These are phyloP conservation scores for Sergeia podlipaevii DNA, from an alignment of 208 protist genomes.

Conservation along the genomic window DNA sequence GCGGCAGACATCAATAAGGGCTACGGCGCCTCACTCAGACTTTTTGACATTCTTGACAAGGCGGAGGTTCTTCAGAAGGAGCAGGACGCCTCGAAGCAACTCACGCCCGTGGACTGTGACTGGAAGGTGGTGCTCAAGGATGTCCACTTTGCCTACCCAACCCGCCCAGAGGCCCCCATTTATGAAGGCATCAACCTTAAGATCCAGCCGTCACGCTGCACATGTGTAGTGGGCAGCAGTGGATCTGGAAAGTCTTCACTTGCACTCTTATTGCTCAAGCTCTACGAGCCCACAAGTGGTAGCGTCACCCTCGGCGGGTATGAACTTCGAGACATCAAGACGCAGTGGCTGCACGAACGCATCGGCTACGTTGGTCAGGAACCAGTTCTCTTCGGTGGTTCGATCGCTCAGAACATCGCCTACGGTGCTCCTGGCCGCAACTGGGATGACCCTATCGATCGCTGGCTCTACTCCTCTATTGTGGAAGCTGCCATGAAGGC, in stretches of 20 bases:
- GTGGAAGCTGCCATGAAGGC: conserved; percentile 62
- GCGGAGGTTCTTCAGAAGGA: conserved; percentile 36
- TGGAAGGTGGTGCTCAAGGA: conserved; percentile 64
- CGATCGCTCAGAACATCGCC: conserved; percentile 89
- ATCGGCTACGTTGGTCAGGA: conserved; percentile 89
- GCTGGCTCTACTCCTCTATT: conserved; percentile 63
- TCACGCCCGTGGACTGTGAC: conserved; percentile 36
- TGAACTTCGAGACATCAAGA: conserved; percentile 55
- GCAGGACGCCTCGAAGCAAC: conserved; percentile 27
- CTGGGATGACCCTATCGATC: conserved; percentile 75
- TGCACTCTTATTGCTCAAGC: conserved; percentile 77
- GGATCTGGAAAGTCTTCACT: conserved; percentile 83
- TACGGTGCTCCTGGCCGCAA: conserved; percentile 67
- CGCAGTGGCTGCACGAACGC: conserved; percentile 63
- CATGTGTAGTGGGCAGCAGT: conserved; percentile 82
- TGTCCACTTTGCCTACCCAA: conserved; percentile 86
- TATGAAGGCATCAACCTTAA: conserved; percentile 67
- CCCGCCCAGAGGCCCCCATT: conserved; percentile 66
- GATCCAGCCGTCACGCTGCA: conserved; percentile 57
- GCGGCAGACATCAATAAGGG: conserved; percentile 85
- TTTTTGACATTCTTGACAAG: conserved; percentile 82
- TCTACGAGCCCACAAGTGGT: conserved; percentile 73
- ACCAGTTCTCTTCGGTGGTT: conserved; percentile 77
- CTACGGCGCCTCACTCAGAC: conserved; percentile 72
- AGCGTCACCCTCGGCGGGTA: conserved; percentile 58